Evolutionary conservation across 352 stramenopile species (phyloP), one percentile per base, ranked within the genome.

Genomic region (Pythium periplocum): DNA sequence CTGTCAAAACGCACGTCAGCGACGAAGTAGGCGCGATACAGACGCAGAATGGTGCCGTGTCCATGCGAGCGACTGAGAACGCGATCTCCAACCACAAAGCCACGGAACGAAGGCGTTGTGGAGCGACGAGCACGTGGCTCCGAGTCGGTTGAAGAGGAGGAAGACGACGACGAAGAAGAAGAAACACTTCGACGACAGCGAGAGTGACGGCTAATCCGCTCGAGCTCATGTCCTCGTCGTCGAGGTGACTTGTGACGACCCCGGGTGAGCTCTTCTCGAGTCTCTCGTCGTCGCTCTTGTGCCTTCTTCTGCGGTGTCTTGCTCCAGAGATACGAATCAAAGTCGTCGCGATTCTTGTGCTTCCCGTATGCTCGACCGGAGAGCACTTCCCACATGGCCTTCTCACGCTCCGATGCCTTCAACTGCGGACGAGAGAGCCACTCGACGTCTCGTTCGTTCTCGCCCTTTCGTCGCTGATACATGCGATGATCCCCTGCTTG

Each of bases 21-120:
- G 4, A 90, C 78, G 49, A 86, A 84, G 34, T 83, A 92, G 55
- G 82, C 72, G 9, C 61, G 59, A 43, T 88, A 85, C 5, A 89
- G 32, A 4, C 78, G 77, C 35, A 87, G 62, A 53, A 92, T 53
- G 12, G 79, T 86, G 32, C 77, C 82, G 8, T 57, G 44, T 2
- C 76, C 68, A 30, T 71, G 57, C 6, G 56, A 36, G 31, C 62
- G 57, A 17, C 65, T 73, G 3, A 57, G 52, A 1, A 90, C 68
- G 32, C 82, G 78, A 43, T 85, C 71, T 9, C 78, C 82, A 10
- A 83, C 60, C 12, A 71, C 57, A 57, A 86, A 76, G 1, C 73
- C 59, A 17, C 48, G 55, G 38, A 42, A 42, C 38, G 38, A 42
- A 8, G 38, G 38, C 38, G 38, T 12, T 42, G 38, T 8, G 7